These are phyloP conservation scores for Diatrype stigma DNA, from an alignment of 2,329 filamentous ascomycete species.

Conservation along the genomic window DNA sequence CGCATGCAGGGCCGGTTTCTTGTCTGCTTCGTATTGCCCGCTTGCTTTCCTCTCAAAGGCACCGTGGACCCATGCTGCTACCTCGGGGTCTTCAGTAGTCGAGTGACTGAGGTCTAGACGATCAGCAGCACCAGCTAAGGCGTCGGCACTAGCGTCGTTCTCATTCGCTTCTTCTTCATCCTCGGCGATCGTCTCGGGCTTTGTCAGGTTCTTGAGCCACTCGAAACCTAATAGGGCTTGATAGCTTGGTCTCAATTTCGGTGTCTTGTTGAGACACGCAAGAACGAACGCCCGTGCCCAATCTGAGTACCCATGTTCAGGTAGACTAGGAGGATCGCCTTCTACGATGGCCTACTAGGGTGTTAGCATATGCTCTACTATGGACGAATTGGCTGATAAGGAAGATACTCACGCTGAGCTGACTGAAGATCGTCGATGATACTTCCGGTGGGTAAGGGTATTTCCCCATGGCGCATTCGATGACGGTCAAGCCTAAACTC, in stretches of 20 bases:
- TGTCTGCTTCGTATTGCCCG: conserved; percentile 46
- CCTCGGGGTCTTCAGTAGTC: conserved; percentile 68
- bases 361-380: conserved; percentile 11
- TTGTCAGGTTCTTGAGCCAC: conserved; percentile 75
- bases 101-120: conserved; percentile 38
- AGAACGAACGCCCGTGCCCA: conserved; percentile 81
- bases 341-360: conserved; percentile 82
- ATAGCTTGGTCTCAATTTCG: conserved; percentile 90
- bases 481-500: conserved; percentile 90
- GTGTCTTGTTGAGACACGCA: conserved; percentile 87
- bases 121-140: conserved; percentile 39
- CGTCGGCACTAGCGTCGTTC: conserved; percentile 32
- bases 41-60: conserved; percentile 64
- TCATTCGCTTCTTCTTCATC: conserved; percentile 32
- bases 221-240: conserved; percentile 82
- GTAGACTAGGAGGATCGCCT: conserved; percentile 88
- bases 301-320: conserved; percentile 71
- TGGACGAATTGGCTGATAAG: neutral
- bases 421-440: conserved; percentile 97
- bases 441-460: conserved; percentile 98
- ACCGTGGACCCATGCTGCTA: conserved; percentile 76
- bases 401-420: conserved; percentile 74
- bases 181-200: conserved; percentile 51
- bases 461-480: conserved; percentile 89
- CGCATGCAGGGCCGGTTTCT: conserved; percentile 80